Evolutionary conservation across 1,139 yeast genomes (phyloP).

Genomic region (Yamadazyma dushanensis): DNA sequence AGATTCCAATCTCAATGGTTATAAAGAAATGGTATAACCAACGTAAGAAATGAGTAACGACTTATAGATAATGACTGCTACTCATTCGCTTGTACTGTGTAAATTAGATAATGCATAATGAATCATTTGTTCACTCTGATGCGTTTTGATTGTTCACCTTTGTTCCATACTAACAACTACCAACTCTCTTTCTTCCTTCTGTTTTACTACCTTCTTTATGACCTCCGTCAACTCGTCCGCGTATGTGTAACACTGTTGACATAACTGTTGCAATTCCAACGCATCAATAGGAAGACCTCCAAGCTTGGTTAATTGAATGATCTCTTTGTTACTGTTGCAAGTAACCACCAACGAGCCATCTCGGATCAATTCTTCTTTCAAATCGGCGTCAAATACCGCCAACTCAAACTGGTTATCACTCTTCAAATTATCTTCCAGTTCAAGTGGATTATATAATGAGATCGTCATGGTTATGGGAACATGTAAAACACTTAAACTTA

Average conservation of each 20-base stretch:
- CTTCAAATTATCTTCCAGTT: conserved; percentile 65
- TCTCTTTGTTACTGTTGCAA: conserved; percentile 82
- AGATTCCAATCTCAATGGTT: conserved; percentile 47
- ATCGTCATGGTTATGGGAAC: conserved; percentile 91
- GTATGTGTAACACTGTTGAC: conserved; percentile 61
- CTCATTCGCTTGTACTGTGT: conserved; percentile 8
- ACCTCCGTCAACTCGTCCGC: conserved; percentile 66
- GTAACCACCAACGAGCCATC: conserved; percentile 85
- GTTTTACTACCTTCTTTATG: conserved; percentile 56
- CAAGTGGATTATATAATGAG: conserved; percentile 72
- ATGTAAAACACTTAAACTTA: conserved; percentile 80
- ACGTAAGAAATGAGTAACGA: no score
- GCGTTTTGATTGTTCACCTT: no score
- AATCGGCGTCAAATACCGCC: conserved; percentile 72
- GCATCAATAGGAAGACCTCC: conserved; percentile 92
- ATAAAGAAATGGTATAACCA: conserved; percentile 12
- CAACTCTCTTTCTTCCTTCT: conserved; percentile 23
- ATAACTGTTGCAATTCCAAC: conserved; percentile 62
- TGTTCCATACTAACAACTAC: conserved; percentile 4
- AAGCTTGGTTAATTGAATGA: conserved; percentile 85
- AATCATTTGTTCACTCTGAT: no score
- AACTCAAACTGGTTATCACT: conserved; percentile 62
- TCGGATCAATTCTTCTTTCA: conserved; percentile 73
- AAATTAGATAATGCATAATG: conserved; percentile 14
- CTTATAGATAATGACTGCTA: conserved; percentile 2